Evolutionary conservation across 169 alveolate species (phyloP), one percentile per base, ranked within the genome.

Genomic region (Cryptosporidium felis): DNA sequence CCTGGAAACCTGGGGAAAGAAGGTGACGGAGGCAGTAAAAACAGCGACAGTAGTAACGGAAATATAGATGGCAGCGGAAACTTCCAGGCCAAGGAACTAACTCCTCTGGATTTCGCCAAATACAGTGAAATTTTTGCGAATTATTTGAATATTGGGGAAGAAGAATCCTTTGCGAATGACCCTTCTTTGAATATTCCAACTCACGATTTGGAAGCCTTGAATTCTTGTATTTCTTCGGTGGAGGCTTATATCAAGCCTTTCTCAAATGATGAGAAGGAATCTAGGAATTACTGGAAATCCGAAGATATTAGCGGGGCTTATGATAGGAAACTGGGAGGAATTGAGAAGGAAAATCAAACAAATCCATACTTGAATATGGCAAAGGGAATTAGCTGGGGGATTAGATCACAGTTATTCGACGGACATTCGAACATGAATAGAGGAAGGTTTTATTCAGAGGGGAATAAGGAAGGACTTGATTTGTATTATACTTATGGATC

Each of bases 151-250:
- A 45, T 46, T 3, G 58, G 41, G 2, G 85, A 74, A 10, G 85
- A 74, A 32, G 85, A 74, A 36, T 49, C 85, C 51, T 74, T 74
- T 36, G 34, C 38, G 10, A 74, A 53, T 53, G 67, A 74, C 38
- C 85, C 85, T 21, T 2, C 65, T 10, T 74, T 74, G 41, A 49
- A 74, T 53, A 74, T 74, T 40, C 85, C 85, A 74, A 74, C 56
- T 53, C 85, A 74, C 26, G 85, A 74, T 74, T 74, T 74, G 28
- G 85, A 74, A 36, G 85, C 85, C 9, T 36, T 74, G 56, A 74
- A 74, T 74, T 74, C 85, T 51, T 74, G 85, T 74, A 74, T 74
- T 40, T 53, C 85, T 14, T 74, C 85, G 10, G 41, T 74, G 85
- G 85, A 74, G 28, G 41, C 85, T 47, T 74, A 74, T 49, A 56